A percentile compares a stretch with the other conserved stretches of the same genome.
Conservation (phyloP, 2,329 filamentous ascomycete genomes). For the Colletotrichum cereale region DNA sequence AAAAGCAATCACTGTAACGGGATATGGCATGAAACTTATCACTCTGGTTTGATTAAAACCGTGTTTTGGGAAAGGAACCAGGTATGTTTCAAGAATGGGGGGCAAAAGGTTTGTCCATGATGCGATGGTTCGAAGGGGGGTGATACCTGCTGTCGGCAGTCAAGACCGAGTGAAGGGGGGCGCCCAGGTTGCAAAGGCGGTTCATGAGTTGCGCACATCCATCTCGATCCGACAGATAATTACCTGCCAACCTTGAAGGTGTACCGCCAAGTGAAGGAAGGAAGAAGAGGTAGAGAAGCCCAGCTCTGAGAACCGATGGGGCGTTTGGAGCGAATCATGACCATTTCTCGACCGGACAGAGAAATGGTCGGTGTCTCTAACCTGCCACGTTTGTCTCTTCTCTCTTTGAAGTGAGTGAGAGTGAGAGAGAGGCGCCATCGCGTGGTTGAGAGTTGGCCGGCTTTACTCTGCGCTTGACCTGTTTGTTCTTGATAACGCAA, state of each 20-base stretch:
- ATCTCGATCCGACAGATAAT: background rate
- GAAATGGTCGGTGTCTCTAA: background rate
- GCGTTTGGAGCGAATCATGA: background rate
- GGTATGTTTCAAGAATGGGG: constrained; percentile 31
- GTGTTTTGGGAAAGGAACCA: constrained; percentile 28
- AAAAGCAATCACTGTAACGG: too few species aligned
- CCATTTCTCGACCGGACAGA: background rate
- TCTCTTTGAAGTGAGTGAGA: background rate
- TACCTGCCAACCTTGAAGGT: background rate
- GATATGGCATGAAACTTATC: background rate
- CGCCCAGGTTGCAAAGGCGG: constrained; percentile 6
- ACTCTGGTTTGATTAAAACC: constrained; percentile 7
- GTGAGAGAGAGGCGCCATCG: background rate
- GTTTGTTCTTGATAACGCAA: constrained; percentile 31
- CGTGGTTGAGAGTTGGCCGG: constrained; percentile 19
- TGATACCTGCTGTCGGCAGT: constrained; percentile 23
- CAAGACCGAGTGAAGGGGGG: constrained; percentile 12
- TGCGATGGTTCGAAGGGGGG: constrained; percentile 37
- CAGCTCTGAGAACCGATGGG: background rate
- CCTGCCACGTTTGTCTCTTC: background rate
- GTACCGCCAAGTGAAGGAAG: background rate
- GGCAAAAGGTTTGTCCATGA: constrained; percentile 27
- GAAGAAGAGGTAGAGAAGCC: background rate
- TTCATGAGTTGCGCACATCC: background rate
- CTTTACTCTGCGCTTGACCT: constrained; percentile 5